Evolutionary conservation across 768 basidiomycete genomes (phyloP), one percentile per base, ranked within the genome.

Genomic region (Coprinopsis cinerea): DNA sequence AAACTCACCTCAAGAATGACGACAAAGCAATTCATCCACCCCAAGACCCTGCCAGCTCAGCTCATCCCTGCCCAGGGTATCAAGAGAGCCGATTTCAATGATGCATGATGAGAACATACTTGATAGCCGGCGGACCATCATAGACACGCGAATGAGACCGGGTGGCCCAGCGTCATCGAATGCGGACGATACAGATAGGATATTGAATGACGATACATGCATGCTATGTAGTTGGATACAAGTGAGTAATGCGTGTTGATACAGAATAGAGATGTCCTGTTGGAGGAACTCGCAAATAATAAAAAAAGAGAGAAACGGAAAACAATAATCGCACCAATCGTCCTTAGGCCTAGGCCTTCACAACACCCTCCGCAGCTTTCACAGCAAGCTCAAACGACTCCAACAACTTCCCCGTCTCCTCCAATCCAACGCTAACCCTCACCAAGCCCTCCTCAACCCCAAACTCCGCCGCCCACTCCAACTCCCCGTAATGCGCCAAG

Each of bases 381-480:
- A 96, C 55, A 26, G 93, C 92, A 10, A 52, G 60, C 44, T 69
- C 70, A 54, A 96, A 89, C 54, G 73, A 77, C 3, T 62, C 62
- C 39, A 84, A 62, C 43, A 97, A 64, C 32, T 59, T 62, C 35
- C 72, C 74, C 20, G 63, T 68, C 7, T 89, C 81, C 67, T 98
- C 95, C 76, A 92, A 73, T 6, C 95, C 95, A n/a, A 96, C 82
- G 55, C 87, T 92, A 26, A 98, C 78, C 51, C 95, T 75, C 9
- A 99, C 89, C 37, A 99, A 67, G 3, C 82, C 83, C 47, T 71
- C 70, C 59, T 95, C 90, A 11, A 99, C 90, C 17, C 90, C 93
- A 66, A 80, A 95, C 53, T 74, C 69, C 44, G 79, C 83, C 14
- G 94, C 95, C 95, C 95, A 99, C 30, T 87, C 89, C 54, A 95